A percentile compares a stretch with the other conserved stretches of the same genome.
These are phyloP conservation scores for Chamaecrista fasciculata DNA, from an alignment of 306 rosid species.

Conservation along the genomic window DNA sequence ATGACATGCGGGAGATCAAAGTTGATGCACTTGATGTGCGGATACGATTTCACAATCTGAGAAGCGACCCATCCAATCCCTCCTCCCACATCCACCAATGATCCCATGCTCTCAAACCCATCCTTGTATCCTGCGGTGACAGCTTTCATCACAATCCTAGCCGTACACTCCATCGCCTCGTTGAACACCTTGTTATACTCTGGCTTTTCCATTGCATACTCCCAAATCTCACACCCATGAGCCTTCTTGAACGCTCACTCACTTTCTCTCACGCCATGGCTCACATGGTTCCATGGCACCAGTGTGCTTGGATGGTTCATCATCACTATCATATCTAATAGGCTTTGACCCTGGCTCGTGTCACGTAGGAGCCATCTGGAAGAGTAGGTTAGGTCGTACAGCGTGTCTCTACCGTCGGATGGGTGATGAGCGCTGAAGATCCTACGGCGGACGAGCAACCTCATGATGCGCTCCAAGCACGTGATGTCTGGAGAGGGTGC, in stretches of 20 bases:
- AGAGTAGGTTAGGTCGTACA: conserved; percentile 1
- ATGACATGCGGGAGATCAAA: conserved; percentile 47
- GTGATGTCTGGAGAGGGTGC: conserved; percentile 3
- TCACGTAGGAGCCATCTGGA: conserved; percentile 8
- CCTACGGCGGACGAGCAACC: not conserved
- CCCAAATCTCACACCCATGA: not conserved
- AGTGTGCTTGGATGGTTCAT: not conserved
- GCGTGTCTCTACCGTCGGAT: conserved; percentile 3
- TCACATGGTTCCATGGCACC: not conserved
- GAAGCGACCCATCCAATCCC: conserved; percentile 39
- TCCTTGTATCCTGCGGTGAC: too few species aligned
- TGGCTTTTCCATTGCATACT: not conserved
- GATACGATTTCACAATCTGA: conserved; percentile 42
- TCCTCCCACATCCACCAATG: conserved; percentile 44
- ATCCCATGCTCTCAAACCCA: conserved; percentile 1
- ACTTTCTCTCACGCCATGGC: not conserved
- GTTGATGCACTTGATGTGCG: conserved; percentile 40
- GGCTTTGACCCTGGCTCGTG: not conserved
- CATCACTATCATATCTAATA: not conserved
- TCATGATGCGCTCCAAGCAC: conserved; percentile 1
- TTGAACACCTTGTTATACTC: not conserved
- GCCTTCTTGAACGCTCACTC: not conserved
- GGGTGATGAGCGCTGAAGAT: conserved; percentile 9
- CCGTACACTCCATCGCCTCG: not conserved
- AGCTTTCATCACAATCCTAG: not conserved